phyloP scores from a whole-genome alignment of 352 stramenopile genomes.

The Pilasporangium apinafurcum region DNA sequence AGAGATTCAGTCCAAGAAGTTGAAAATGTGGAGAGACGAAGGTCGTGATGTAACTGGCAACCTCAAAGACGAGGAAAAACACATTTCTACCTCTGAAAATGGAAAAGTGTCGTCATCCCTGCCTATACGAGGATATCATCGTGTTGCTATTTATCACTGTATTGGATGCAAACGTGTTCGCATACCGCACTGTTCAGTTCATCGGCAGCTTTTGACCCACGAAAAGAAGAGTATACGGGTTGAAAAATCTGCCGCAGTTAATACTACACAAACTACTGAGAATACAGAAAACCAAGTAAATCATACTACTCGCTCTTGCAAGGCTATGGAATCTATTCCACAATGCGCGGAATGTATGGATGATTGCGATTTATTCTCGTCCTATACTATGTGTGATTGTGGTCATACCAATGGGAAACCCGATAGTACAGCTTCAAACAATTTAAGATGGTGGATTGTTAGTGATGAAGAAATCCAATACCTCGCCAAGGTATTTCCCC shows the following conservation, averaged over 20 bases:
- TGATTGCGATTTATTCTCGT: slow-evolving; percentile 28
- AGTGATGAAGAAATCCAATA: slow-evolving; percentile 66
- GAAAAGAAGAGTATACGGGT: slow-evolving; percentile 25
- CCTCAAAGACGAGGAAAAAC: slow-evolving; percentile 8
- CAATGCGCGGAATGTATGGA: slow-evolving; percentile 56
- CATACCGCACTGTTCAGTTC: slow-evolving; percentile 40
- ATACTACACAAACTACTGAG: background rate
- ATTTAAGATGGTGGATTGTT: slow-evolving; percentile 68
- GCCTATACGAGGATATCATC: slow-evolving; percentile 61
- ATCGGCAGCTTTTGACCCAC: slow-evolving; percentile 42
- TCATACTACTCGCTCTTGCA: background rate
- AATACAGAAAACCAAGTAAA: background rate
- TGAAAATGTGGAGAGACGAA: slow-evolving; percentile 57
- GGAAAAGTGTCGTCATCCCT: slow-evolving; percentile 11
- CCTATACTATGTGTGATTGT: slow-evolving; percentile 24
- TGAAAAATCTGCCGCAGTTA: slow-evolving; percentile 1
- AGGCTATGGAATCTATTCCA: slow-evolving; percentile 14
- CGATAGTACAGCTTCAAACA: slow-evolving; percentile 1
- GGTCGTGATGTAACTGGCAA: slow-evolving; percentile 11
- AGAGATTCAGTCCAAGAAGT: slow-evolving; percentile 52
- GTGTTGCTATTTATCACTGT: slow-evolving; percentile 61
- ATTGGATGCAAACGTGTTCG: slow-evolving; percentile 33
- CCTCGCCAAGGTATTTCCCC: slow-evolving; percentile 54
- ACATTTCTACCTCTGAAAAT: background rate
- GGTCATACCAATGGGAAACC: background rate